These are phyloP conservation scores for Alternaria angustiovoidea DNA, from an alignment of 2,329 filamentous ascomycete genomes.

Conservation along the genomic window DNA sequence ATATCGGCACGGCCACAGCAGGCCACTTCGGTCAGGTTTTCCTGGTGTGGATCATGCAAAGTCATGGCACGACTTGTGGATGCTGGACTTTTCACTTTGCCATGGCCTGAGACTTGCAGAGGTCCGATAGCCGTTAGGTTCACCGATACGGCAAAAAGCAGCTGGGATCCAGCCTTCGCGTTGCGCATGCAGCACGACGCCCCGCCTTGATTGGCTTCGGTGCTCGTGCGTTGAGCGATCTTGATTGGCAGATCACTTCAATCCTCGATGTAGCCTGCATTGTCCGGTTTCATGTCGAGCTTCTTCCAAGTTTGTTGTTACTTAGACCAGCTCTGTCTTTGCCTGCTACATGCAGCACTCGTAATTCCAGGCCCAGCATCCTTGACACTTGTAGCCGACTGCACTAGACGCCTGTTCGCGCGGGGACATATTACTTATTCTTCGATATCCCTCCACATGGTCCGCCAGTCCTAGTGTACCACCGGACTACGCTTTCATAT, in stretches of 20 bases:
- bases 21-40: background rate
- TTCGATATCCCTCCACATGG: conserved; percentile 18
- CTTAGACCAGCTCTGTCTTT: conserved; percentile 26
- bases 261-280: conserved; percentile 27
- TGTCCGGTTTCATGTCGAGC: conserved; percentile 42
- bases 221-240: conserved; percentile 13
- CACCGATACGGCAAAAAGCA: conserved; percentile 34
- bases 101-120: conserved; percentile 19
- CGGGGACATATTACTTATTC: conserved; percentile 22
- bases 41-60: conserved; percentile 18
- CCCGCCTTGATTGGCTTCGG: conserved; percentile 34
- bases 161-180: conserved; percentile 33
- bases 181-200: conserved; percentile 30
- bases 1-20: conserved; percentile 13
- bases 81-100: conserved; percentile 16
- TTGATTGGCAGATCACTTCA: conserved; percentile 39
- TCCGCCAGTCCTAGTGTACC: conserved; percentile 21
- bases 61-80: conserved; percentile 8
- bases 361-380: conserved; percentile 26
- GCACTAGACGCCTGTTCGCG: conserved; percentile 26
- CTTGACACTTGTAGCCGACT: conserved; percentile 23
- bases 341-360: conserved; percentile 31
- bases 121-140: conserved; percentile 37
- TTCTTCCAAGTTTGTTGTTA: conserved; percentile 49
- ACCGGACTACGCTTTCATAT: conserved; percentile 16